These are phyloP conservation scores for Talaromyces funiculosus DNA, from an alignment of 2,329 filamentous ascomycete genomes.

Conservation along the genomic window DNA sequence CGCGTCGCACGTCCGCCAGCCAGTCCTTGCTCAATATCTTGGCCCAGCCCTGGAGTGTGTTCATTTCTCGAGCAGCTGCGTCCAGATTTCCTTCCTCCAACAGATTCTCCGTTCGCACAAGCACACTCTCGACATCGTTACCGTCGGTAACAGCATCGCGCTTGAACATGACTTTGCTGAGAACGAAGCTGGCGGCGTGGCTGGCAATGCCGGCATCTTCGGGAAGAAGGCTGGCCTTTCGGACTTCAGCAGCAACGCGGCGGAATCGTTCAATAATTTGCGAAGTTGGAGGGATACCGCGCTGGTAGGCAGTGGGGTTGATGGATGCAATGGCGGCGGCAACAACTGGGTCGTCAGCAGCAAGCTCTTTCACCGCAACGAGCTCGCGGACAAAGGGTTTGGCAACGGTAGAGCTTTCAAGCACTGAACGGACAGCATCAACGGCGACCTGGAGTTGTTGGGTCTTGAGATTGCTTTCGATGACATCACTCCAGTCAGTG, in stretches of 20 bases:
- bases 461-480: constrained; percentile 85
- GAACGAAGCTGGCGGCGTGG: constrained; percentile 80
- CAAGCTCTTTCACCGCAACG: constrained; percentile 89
- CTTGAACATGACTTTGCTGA: constrained; percentile 95
- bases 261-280: constrained; percentile 95
- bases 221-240: constrained; percentile 87
- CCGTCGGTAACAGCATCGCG: constrained; percentile 80
- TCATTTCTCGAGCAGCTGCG: constrained; percentile 89
- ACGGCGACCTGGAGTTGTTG: constrained; percentile 96
- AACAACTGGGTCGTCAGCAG: constrained; percentile 75
- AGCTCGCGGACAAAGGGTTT: constrained; percentile 88
- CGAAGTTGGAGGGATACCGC: constrained; percentile 73
- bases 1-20: constrained; percentile 82
- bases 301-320: constrained; percentile 88
- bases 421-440: constrained; percentile 79
- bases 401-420: constrained; percentile 68
- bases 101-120: constrained; percentile 80
- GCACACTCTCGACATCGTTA: constrained; percentile 86
- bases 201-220: constrained; percentile 92
- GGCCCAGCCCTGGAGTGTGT: constrained; percentile 85
- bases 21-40: constrained; percentile 93
- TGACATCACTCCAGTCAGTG: constrained; percentile 80
- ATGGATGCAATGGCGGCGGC: constrained; percentile 94
- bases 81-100: constrained; percentile 93
- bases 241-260: constrained; percentile 82